A percentile compares a stretch with the other conserved stretches of the same genome.
These are phyloP conservation scores for Pachyrhizus erosus DNA, from an alignment of 306 rosid species.

Conservation along the genomic window DNA sequence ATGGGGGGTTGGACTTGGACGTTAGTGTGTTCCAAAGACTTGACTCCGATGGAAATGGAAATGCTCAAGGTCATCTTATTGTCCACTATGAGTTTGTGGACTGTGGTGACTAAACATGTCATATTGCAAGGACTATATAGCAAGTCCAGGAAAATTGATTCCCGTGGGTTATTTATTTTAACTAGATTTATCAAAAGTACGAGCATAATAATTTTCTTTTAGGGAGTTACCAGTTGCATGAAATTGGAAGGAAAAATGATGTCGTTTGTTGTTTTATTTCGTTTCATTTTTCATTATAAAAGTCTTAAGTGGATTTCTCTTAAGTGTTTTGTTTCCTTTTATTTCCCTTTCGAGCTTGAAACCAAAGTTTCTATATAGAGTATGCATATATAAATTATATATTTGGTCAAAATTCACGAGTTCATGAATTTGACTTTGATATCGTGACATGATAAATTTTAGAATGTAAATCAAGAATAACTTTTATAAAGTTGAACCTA, in stretches of 20 bases:
- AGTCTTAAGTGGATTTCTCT: neutral
- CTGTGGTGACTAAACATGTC: constrained; percentile 52
- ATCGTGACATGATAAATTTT: too few species aligned
- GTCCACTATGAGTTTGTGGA: constrained; percentile 62
- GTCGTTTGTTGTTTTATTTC: neutral
- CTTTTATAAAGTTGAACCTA: too few species aligned
- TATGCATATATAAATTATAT: too few species aligned
- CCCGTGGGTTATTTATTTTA: neutral
- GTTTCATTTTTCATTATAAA: neutral
- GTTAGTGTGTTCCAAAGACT: constrained; percentile 47
- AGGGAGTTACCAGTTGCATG: neutral
- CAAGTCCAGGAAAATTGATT: neutral
- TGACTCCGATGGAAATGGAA: constrained; percentile 56
- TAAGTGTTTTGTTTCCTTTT: neutral
- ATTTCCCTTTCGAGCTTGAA: neutral
- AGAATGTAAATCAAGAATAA: too few species aligned
- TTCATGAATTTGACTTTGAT: too few species aligned
- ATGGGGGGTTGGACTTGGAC: constrained; percentile 72
- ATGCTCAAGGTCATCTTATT: constrained; percentile 56
- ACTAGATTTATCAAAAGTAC: neutral
- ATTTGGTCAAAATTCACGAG: too few species aligned
- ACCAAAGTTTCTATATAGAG: too few species aligned
- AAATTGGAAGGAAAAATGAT: neutral
- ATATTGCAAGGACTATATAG: neutral
- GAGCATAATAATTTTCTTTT: neutral